phyloP scores from a whole-genome alignment of 306 rosid species.

The Casuarina equisetifolia region DNA sequence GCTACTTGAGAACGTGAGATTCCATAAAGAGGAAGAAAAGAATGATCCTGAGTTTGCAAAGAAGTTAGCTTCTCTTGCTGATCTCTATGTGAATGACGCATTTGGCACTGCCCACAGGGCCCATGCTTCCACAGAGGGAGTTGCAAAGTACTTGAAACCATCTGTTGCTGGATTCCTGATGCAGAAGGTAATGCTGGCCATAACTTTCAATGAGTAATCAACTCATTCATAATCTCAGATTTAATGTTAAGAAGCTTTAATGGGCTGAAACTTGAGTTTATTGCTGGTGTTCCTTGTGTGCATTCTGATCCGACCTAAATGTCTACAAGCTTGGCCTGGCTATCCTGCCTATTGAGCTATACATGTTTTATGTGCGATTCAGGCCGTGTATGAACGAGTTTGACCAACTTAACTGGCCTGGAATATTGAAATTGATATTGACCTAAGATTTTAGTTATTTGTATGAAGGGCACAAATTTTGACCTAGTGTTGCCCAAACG shows the following conservation, averaged over 20 bases:
- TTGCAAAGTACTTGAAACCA: constrained; percentile 79
- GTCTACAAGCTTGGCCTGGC: not conserved
- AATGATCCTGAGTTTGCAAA: constrained; percentile 87
- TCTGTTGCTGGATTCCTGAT: constrained; percentile 93
- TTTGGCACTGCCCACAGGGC: constrained; percentile 97
- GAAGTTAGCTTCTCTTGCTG: constrained; percentile 94
- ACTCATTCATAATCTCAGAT: not conserved
- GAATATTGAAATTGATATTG: too few species aligned
- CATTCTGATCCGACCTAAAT: not conserved
- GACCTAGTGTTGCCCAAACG: not conserved
- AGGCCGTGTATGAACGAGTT: not conserved
- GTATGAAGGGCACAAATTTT: not conserved
- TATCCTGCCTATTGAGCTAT: not conserved
- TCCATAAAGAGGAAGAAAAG: constrained; percentile 96
- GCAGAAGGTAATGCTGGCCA: constrained; percentile 73
- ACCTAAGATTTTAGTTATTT: not conserved
- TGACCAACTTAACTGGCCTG: not conserved
- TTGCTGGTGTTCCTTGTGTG: not conserved
- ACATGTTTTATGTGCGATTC: not conserved
- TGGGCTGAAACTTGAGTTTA: constrained; percentile 4
- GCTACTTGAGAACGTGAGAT: constrained; percentile 94
- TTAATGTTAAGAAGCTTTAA: not conserved
- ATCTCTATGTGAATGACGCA: constrained; percentile 90
- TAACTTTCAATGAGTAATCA: not conserved
- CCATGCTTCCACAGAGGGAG: constrained; percentile 96